A percentile compares a stretch with the other conserved stretches of the same genome.
Evolutionary conservation across 2,329 filamentous ascomycete genomes (phyloP).

Genomic region (Ascomycota sp.): DNA sequence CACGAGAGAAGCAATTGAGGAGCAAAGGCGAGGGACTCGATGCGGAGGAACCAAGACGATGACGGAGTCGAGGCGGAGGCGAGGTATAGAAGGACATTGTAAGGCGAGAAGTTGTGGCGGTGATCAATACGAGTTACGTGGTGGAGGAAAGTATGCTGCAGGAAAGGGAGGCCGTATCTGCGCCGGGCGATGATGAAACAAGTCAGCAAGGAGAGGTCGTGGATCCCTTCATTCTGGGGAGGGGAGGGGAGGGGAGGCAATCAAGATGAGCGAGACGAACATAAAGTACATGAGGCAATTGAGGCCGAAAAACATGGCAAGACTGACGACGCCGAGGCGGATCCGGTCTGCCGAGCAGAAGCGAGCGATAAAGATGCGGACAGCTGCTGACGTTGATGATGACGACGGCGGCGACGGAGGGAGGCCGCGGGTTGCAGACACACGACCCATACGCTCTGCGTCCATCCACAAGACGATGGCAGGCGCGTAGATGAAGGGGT

Average conservation of each 20-base stretch:
- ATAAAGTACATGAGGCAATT: constrained; percentile 60
- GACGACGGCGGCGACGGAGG: constrained; percentile 7
- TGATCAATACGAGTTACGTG: constrained; percentile 86
- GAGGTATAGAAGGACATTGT: constrained; percentile 78
- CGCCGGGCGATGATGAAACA: background rate
- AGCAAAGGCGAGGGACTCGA: constrained; percentile 69
- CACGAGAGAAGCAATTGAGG: constrained; percentile 70
- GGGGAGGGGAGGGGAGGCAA: background rate
- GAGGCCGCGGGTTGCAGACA: background rate
- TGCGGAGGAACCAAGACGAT: constrained; percentile 17
- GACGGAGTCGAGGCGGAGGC: constrained; percentile 52
- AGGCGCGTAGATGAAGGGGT: constrained; percentile 84
- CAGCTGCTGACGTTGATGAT: constrained; percentile 1
- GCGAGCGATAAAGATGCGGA: background rate
- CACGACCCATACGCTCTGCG: constrained; percentile 18
- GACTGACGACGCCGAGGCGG: constrained; percentile 37
- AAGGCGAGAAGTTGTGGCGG: constrained; percentile 93
- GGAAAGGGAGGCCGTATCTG: constrained; percentile 59
- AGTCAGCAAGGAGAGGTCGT: no score
- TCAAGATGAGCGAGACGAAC: constrained; percentile 20
- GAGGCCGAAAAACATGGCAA: constrained; percentile 48
- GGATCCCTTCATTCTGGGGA: constrained; percentile 1
- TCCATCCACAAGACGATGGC: constrained; percentile 67
- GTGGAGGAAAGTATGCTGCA: constrained; percentile 79
- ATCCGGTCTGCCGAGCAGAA: constrained; percentile 35